Evolutionary conservation across 2,329 filamentous ascomycete genomes (phyloP).

Genomic region (Iodosphaeria phyllophila): DNA sequence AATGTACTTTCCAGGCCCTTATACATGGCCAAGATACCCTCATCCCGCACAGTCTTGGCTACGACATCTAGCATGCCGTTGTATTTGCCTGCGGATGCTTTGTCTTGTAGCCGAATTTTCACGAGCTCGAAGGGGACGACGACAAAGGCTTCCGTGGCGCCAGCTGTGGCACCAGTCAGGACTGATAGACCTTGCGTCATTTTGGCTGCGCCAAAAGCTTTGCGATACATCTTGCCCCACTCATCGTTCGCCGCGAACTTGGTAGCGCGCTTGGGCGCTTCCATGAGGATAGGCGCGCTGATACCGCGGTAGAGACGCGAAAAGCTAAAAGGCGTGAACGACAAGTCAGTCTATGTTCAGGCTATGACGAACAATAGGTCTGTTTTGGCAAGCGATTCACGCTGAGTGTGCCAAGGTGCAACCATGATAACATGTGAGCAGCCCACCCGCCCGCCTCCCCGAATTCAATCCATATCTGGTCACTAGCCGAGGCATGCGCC

Average conservation of each 20-base stretch:
- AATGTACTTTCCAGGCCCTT: constrained; percentile 92
- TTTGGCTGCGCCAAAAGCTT: constrained; percentile 63
- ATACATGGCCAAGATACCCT: constrained; percentile 79
- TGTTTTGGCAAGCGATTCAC: too few relatives aligned
- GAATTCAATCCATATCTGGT: too few relatives aligned
- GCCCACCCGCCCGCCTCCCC: too few relatives aligned
- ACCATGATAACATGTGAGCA: constrained; percentile 3
- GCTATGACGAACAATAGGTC: too few relatives aligned
- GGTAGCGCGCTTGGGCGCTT: constrained; percentile 73
- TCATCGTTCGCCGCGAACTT: constrained; percentile 99
- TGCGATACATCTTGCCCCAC: constrained; percentile 90
- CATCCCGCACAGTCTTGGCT: constrained; percentile 61
- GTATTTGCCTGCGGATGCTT: constrained; percentile 78
- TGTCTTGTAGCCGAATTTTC: constrained; percentile 96
- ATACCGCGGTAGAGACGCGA: constrained; percentile 93
- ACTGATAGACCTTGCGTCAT: constrained; percentile 87
- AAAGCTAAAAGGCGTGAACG: too few relatives aligned
- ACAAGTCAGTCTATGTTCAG: too few relatives aligned
- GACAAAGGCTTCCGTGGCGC: constrained; percentile 89
- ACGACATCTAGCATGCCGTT: constrained; percentile 67
- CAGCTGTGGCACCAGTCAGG: constrained; percentile 83
- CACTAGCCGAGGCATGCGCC: too few relatives aligned
- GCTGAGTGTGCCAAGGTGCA: constrained; percentile 22
- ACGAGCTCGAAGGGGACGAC: constrained; percentile 81
- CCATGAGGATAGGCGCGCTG: constrained; percentile 40